Evolutionary conservation across 2,329 filamentous ascomycete species (phyloP), one percentile per base, ranked within the genome.

Genomic region (Hymenoscyphus linearis): DNA sequence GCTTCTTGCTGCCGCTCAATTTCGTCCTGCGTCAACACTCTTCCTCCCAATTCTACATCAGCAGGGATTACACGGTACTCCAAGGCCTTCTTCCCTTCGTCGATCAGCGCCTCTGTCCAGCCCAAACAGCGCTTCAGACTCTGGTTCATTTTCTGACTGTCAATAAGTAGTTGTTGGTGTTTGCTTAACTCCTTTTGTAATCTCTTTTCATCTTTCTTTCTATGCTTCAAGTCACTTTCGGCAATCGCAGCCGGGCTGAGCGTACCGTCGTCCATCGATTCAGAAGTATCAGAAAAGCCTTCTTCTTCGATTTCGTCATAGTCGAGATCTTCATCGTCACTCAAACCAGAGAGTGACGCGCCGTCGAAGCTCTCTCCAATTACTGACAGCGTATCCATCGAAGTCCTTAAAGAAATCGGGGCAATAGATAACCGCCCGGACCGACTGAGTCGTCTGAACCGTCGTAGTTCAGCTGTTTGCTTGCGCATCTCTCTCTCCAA

Each of bases 71-170:
- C 90, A 61, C 84, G 82, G 72, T 96, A 96, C 55, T 89, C 88
- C 2, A 99, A 81, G 0, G 95, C 95, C 72, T 91, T 93, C 71
- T 87, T 89, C 5, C 89, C 95, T 68, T 97, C 92, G 55, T 85
- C 87, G 73, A 99, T 96, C 52, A 99, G 82, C 65, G 90, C 87
- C 72, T 99, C 93, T 0, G 93, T 96, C 84, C 91, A 93, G 66
- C 87, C 86, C 36, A 97, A 81, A 74, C 95, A 99, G 55, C 91
- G 84, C 74, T 91, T 96, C 53, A 99, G 82, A 73, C 90, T 96
- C 73, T 96, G 90, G 72, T 97, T 98, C 80, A 98, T 92, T 77
- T 92, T 96, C 71, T 97, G 92, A 67, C 89, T 95, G 73, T 96
- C 93, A 44, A 92, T 79, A 9, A 99, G 83, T 1, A 98, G 79